Evolutionary conservation across 257 asterid species (phyloP).

Genomic region (Solanum chmielewskii): DNA sequence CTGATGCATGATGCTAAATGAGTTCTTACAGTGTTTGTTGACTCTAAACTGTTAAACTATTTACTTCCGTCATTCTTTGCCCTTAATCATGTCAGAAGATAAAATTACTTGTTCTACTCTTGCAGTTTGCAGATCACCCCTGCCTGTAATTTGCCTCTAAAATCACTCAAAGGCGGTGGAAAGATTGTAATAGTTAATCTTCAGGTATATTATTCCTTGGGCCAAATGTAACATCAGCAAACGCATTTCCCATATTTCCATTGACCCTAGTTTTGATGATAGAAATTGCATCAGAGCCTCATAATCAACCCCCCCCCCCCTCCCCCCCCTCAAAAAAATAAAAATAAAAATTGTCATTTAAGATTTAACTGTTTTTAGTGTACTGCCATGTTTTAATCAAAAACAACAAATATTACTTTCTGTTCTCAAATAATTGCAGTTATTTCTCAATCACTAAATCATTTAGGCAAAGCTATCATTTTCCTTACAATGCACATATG

Average conservation of each 20-base stretch:
- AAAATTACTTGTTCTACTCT: constrained; percentile 6
- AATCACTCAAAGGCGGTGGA: constrained; percentile 79
- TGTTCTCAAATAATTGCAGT: background rate
- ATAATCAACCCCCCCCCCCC: background rate
- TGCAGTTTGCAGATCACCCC: constrained; percentile 98
- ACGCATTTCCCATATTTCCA: background rate
- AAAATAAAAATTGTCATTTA: background rate
- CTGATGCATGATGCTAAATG: background rate
- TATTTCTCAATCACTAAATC: background rate
- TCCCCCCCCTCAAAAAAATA: background rate
- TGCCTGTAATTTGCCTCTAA: constrained; percentile 91
- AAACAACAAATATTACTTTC: background rate
- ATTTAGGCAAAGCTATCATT: background rate
- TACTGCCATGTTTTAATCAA: background rate
- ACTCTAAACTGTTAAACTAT: background rate
- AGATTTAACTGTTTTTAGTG: background rate
- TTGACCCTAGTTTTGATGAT: background rate
- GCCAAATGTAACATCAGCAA: background rate
- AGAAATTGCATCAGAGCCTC: background rate
- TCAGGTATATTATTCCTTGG: constrained; percentile 42
- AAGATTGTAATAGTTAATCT: constrained; percentile 89
- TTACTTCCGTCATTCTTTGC: background rate
- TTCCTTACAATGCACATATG: background rate
- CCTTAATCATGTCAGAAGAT: background rate
- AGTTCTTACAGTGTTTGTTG: background rate